Conservation (phyloP, 306 rosid species). For the Prosopis cineraria region DNA sequence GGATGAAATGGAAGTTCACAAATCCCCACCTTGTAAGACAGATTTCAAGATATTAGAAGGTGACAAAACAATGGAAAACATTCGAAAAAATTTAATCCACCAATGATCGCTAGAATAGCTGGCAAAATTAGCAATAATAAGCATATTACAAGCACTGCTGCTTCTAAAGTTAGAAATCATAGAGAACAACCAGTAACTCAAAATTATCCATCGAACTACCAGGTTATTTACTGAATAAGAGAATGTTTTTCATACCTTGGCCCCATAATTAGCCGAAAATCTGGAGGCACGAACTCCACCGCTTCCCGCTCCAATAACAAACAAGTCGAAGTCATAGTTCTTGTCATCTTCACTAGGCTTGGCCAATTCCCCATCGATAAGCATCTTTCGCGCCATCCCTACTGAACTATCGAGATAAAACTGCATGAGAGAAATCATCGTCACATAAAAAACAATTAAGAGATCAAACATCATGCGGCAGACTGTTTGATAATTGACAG, state of each 20-base stretch:
- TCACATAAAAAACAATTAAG: conserved; percentile 7
- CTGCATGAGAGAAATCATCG: conserved; percentile 17
- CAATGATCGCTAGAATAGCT: not conserved
- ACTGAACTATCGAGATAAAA: conserved; percentile 31
- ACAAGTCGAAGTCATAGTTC: conserved; percentile 77
- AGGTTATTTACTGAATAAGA: not conserved
- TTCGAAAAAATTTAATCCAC: conserved; percentile 8
- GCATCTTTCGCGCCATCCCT: conserved; percentile 91
- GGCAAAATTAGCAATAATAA: not conserved
- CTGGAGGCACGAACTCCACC: conserved; percentile 98
- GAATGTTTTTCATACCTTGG: conserved; percentile 57
- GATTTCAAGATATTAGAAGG: conserved; percentile 31
- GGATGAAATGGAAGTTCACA: conserved; percentile 96
- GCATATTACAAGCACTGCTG: not conserved
- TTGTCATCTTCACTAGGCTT: conserved; percentile 47
- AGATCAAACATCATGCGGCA: not conserved
- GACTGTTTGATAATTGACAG: not conserved
- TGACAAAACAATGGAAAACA: conserved; percentile 22
- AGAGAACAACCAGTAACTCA: not conserved
- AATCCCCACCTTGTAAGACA: conserved; percentile 68
- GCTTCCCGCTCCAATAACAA: conserved; percentile 95
- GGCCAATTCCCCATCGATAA: conserved; percentile 60
- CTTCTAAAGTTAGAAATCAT: not conserved
- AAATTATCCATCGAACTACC: not conserved
- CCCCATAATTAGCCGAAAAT: conserved; percentile 82